Evolutionary conservation across 208 protist species (phyloP), one percentile per base, ranked within the genome.

Genomic region (Wallacemonas sp.): DNA sequence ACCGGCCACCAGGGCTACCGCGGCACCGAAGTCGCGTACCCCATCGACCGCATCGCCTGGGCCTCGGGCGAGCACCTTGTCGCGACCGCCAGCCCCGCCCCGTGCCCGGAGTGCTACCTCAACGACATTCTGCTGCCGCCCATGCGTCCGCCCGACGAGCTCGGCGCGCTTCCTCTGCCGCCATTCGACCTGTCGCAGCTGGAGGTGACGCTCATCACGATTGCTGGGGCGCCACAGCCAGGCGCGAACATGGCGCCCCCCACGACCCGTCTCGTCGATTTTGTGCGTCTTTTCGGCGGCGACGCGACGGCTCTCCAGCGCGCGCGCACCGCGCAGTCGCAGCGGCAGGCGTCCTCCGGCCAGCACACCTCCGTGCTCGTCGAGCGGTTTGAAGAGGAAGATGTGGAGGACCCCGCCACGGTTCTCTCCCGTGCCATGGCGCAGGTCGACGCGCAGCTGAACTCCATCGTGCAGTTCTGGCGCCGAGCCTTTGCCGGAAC

Each of bases 1-100:
- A 92, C 89, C 18, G 22, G 74, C 0, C 22, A 68, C 2, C 38
- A 50, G 0, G 79, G 77, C 18, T 95, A 91, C 67, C 52, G 22
- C 44, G 67, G 65, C 26, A 65, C 62, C 8, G 20, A 80, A 26
- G 73, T 81, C 26, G 38, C 64, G 31, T 89, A 83, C 72, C 32
- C 48, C 20, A 73, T 89, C 32, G 65, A 61, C 16, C 38, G 61
- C 14, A 86, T 95, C 61, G 68, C 67, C 20, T 92, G 86, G 86
- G 77, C 80, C 5, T 48, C 65, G 20, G 63, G 65, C 12, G 75
- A 89, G 68, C 86, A 95, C 42, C 61, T 95, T 11, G 66, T 61
- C 14, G 76, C 84, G 25, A 62, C 87, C 14, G 52, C 79, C 1
- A 87, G 81, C 63, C 65, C 63, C 5, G 73, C 81, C 2, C 77